These are phyloP conservation scores for Collybiopsis confluens DNA, from an alignment of 768 basidiomycete species.

Conservation along the genomic window DNA sequence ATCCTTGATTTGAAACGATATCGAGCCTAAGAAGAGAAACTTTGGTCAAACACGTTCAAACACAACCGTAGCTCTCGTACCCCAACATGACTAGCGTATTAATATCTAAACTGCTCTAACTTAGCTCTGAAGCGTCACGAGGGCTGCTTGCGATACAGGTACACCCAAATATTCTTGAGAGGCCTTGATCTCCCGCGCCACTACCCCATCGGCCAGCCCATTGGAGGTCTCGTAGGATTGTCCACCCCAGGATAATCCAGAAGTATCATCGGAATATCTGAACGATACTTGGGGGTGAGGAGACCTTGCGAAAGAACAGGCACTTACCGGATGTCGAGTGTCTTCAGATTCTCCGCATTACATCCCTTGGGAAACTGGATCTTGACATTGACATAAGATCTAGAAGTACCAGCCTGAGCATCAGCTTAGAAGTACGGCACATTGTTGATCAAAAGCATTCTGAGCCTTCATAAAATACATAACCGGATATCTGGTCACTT, in stretches of 20 bases:
- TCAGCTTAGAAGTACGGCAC: slow-evolving; percentile 25
- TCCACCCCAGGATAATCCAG: slow-evolving; percentile 29
- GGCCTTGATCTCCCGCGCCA: background rate
- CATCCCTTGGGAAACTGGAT: slow-evolving; percentile 29
- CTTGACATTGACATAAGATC: slow-evolving; percentile 31
- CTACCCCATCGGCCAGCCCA: slow-evolving; percentile 5
- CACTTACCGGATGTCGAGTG: slow-evolving; percentile 44
- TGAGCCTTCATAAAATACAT: slow-evolving; percentile 36
- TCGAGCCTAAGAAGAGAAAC: too few species aligned
- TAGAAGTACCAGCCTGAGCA: slow-evolving; percentile 22
- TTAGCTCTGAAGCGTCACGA: background rate
- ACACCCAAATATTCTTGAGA: background rate
- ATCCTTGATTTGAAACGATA: too few species aligned
- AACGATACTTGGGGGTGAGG: background rate
- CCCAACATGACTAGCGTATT: too few species aligned
- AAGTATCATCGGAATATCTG: slow-evolving; percentile 45
- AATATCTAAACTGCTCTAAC: background rate
- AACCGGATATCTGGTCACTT: slow-evolving; percentile 34
- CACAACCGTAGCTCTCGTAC: too few species aligned
- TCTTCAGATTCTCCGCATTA: slow-evolving; percentile 41
- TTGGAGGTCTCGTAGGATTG: slow-evolving; percentile 32
- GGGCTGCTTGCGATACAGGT: background rate
- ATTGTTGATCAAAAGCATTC: slow-evolving; percentile 38
- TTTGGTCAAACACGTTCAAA: too few species aligned
- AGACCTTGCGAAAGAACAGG: background rate